Evolutionary conservation across 768 basidiomycete genomes (phyloP).

Genomic region (Kwoniella dejecticola): DNA sequence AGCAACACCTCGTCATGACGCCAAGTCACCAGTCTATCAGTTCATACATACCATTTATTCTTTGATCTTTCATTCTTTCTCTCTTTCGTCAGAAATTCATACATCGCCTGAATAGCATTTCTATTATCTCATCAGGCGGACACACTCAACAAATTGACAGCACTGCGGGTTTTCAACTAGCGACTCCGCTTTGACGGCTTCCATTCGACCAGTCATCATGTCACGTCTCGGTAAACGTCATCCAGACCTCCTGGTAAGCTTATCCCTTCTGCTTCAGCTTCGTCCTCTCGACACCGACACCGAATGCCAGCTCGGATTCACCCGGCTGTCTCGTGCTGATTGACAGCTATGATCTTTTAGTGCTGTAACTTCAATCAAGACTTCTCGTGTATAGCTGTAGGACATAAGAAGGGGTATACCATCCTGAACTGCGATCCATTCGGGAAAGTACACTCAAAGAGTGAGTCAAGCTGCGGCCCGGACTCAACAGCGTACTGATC

Average conservation of each 20-base stretch:
- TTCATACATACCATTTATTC: too few relatives aligned
- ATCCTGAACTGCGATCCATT: conserved; percentile 99
- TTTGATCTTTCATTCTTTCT: background rate
- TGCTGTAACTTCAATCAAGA: conserved; percentile 90
- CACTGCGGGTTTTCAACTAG: too few relatives aligned
- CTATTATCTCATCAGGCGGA: too few relatives aligned
- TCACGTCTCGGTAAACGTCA: conserved; percentile 49
- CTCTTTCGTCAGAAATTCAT: background rate
- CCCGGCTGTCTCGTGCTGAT: too few relatives aligned
- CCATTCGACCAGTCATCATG: conserved; percentile 33
- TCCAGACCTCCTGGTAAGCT: conserved; percentile 53
- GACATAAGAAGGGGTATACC: conserved; percentile 91
- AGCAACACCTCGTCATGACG: background rate
- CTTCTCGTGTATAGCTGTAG: conserved; percentile 94
- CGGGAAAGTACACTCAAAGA: conserved; percentile 91
- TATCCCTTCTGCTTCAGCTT: background rate
- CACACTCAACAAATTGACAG: too few relatives aligned
- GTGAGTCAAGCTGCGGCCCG: conserved; percentile 61
- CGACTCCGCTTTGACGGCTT: too few relatives aligned
- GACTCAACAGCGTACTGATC: too few relatives aligned
- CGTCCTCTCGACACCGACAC: too few relatives aligned
- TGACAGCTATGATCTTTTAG: too few relatives aligned
- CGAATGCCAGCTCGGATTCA: too few relatives aligned
- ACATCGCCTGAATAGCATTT: too few relatives aligned
- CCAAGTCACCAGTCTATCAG: background rate